Base-by-base conservation (phyloP, 2,329 filamentous ascomycete genomes). In the Monilinia polystroma region DNA sequence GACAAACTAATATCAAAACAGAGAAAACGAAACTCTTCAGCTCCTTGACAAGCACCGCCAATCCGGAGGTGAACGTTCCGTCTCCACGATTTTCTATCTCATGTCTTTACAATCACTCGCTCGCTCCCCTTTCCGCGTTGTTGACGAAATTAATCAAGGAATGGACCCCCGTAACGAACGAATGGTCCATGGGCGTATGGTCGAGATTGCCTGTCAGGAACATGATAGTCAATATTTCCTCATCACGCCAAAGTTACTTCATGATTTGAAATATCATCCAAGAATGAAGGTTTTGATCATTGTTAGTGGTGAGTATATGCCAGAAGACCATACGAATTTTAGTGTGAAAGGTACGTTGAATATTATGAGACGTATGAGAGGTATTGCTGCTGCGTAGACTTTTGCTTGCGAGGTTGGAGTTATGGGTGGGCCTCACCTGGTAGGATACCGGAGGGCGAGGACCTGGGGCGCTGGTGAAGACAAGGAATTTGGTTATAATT, bases 121-220 rank as follows among this genome's bases (percentile, higher is more conserved):
- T 20, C 90, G 93, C 74, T 93, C 93, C 4, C 95, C 95, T 1
- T 99, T 99, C 85, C 92, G 95, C 63, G 94, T 99, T 60, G 95
- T 99, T 68, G 95, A 99, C 79, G 95, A 99, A 81, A 99, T 99
- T 83, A 99, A 99, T 76, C 95, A 99, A 80, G 95, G 95, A 72
- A 99, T 99, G 95, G 95, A 99, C 78, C 95, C 94, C 54, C 89
- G 95, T 74, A 99, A 99, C 79, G 95, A 99, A 80, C 91, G 95
- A 73, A 96, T 97, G 87, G 93, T 99, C 20, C 95, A 99, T 80
- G 92, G 94, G 76, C 91, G 95, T 70, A 96, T 99, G 90, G 95
- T 99, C 11, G 93, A 97, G 75, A 97, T 99, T 76, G 95, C 95
- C 54, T 98, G 95, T 78, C 86, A 87, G 71, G 89, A 93, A 78